phyloP scores from a whole-genome alignment of 306 rosid species.

The Fagus sylvatica region DNA sequence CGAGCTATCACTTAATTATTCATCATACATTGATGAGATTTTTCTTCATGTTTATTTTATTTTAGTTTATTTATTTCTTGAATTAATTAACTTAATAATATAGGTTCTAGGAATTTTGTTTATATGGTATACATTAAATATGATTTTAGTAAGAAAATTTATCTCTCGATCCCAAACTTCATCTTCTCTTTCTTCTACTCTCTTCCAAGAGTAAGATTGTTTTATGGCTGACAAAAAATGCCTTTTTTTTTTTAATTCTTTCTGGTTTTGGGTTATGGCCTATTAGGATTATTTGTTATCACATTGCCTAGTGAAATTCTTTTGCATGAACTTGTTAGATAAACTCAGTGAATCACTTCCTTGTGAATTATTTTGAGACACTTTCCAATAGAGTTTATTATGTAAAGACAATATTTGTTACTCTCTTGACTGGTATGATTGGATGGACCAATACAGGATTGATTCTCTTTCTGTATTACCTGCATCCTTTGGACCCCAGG shows the following conservation, averaged over 20 bases:
- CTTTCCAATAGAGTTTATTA: background rate
- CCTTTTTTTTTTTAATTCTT: no score
- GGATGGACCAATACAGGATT: slow-evolving; percentile 60
- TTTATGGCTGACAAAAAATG: no score
- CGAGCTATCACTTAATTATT: background rate
- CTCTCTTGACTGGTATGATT: slow-evolving; percentile 9
- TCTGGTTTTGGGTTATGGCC: no score
- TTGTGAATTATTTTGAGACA: background rate
- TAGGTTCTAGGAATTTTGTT: background rate
- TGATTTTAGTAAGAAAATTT: background rate
- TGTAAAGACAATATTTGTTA: background rate
- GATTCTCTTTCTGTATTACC: slow-evolving; percentile 88
- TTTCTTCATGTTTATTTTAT: background rate
- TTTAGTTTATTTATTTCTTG: background rate
- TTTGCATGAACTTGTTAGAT: background rate
- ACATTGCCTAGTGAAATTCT: no score
- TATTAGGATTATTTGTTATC: no score
- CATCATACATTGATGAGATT: background rate
- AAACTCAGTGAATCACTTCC: background rate
- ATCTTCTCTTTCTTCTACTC: background rate
- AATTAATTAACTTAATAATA: background rate
- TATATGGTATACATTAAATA: background rate
- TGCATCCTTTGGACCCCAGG: slow-evolving; percentile 85
- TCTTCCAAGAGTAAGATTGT: background rate
- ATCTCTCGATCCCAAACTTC: background rate